These are phyloP conservation scores for Conticribra guillardii DNA, from an alignment of 108 stramenopile species.

Conservation along the genomic window DNA sequence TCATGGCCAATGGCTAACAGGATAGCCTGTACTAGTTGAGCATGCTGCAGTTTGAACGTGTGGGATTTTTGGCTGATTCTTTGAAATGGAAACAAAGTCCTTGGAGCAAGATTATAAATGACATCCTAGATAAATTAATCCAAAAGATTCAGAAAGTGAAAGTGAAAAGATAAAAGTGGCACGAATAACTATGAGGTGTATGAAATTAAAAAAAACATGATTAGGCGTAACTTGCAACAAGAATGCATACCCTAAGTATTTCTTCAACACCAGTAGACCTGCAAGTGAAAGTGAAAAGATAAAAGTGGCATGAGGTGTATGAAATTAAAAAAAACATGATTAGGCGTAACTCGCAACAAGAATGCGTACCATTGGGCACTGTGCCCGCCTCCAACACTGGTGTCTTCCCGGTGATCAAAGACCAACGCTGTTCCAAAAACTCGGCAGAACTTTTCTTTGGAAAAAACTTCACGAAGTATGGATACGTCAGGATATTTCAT, in stretches of 20 bases:
- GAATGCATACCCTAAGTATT: constrained; percentile 50
- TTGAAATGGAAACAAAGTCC: constrained; percentile 82
- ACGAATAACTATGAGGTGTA: too few relatives aligned
- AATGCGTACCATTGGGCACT: constrained; percentile 67
- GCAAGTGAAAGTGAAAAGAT: too few relatives aligned
- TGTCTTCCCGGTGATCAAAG: constrained; percentile 85
- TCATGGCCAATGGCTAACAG: constrained; percentile 53
- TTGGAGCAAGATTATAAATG: constrained; percentile 68
- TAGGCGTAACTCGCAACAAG: too few relatives aligned
- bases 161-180: too few relatives aligned
- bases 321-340: constrained; percentile 1
- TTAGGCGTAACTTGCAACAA: too few relatives aligned
- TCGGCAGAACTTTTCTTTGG: constrained; percentile 60
- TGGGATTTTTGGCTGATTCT: constrained; percentile 75
- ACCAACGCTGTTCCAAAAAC: constrained; percentile 78
- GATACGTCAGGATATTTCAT: constrained; percentile 34
- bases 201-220: constrained; percentile 12
- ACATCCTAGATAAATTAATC: too few relatives aligned
- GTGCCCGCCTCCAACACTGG: constrained; percentile 83
- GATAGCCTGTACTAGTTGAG: constrained; percentile 66
- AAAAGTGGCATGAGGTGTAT: too few relatives aligned
- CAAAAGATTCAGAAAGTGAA: too few relatives aligned
- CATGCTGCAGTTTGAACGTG: constrained; percentile 83
- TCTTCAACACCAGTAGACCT: constrained; percentile 83
- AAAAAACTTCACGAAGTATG: constrained; percentile 43